Base-by-base conservation (phyloP, 1,284 basidiomycete species). In the Ganoderma meredithae region DNA sequence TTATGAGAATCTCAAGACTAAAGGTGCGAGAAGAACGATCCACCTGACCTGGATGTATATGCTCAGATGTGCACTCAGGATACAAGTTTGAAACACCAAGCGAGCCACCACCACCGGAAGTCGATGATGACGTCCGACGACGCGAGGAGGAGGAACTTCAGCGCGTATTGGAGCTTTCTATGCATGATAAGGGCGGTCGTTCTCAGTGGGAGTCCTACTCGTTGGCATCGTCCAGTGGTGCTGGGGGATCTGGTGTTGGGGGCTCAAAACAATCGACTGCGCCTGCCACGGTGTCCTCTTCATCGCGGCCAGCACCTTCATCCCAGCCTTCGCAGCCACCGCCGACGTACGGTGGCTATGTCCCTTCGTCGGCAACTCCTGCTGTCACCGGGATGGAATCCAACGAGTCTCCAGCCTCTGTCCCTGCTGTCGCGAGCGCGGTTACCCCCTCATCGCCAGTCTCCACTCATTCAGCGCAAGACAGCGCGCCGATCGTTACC, bases 71-170 rank as follows among this genome's bases (percentile, higher is more conserved):
- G 58, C 52, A 3, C 41, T 19, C 63, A 94, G 92, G 88, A 69
- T 92, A 88, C 79, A 91, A 88, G 72, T 95, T 95, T 70, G 89
- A 92, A 65, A 80, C 85, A 19, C 83, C 86, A 0, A 76, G 84
- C 40, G 93, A 95, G 76, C 83, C 89, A 7, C 84, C 88, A n/a
- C 89, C 90, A 0, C 88, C 87, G 0, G 78, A 88, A 17, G 90
- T 90, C 7, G 90, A 94, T 70, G 94, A 95, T 72, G 95, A 95
- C 33, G 88, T 88, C 27, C 86, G 94, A 9, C 86, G 93, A 31
- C 88, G 88, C 62, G 96, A 98, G 78, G 96, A 98, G 76, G 96
- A 97, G 77, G 96, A 98, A 73, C 88, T 98, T 0, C 94, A 95
- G 74, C 89, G 95, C 3, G 96, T 92, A 0, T 83, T 98, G 47